Evolutionary conservation across 306 rosid species (phyloP).

Genomic region (Malus sylvestris): DNA sequence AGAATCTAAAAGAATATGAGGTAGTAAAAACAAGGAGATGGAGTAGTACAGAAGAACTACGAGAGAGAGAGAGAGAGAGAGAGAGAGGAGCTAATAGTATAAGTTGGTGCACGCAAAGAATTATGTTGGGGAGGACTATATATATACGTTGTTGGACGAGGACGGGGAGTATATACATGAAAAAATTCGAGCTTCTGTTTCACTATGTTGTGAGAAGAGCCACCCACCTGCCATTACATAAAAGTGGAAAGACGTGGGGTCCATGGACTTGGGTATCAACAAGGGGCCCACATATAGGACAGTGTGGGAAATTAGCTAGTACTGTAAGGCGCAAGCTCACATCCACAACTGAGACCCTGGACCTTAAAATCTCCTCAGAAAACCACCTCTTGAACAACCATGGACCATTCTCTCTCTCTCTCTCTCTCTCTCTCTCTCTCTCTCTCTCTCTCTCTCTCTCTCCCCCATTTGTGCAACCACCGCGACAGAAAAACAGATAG

Average conservation of each 20-base stretch:
- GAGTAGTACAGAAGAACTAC: not conserved
- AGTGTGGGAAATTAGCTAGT: conserved; percentile 8
- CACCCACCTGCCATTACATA: conserved; percentile 36
- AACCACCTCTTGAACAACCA: conserved; percentile 59
- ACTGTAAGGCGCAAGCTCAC: conserved; percentile 58
- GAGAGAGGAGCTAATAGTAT: not conserved
- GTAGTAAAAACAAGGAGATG: not conserved
- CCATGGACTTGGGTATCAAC: conserved; percentile 33
- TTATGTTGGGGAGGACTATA: conserved; percentile 42
- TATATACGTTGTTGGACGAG: conserved; percentile 33
- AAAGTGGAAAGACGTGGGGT: conserved; percentile 35
- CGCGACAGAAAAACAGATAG: conserved; percentile 34
- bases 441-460: conserved; percentile 16
- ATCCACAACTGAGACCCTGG: conserved; percentile 70
- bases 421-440: conserved; percentile 27
- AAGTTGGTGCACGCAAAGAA: conserved; percentile 32
- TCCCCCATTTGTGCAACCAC: conserved; percentile 53
- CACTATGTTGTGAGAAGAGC: conserved; percentile 17
- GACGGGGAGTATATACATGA: conserved; percentile 37
- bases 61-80: conserved; percentile 8
- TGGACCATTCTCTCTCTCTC: conserved; percentile 23
- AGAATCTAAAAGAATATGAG: not conserved
- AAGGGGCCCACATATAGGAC: conserved; percentile 38
- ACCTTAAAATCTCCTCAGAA: conserved; percentile 68
- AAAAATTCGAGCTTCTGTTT: conserved; percentile 2